Percentiles rank a stretch among this genome's conserved stretches.
These are phyloP conservation scores for Podaxis sp. DNA, from an alignment of 768 basidiomycete genomes.

Conservation along the genomic window DNA sequence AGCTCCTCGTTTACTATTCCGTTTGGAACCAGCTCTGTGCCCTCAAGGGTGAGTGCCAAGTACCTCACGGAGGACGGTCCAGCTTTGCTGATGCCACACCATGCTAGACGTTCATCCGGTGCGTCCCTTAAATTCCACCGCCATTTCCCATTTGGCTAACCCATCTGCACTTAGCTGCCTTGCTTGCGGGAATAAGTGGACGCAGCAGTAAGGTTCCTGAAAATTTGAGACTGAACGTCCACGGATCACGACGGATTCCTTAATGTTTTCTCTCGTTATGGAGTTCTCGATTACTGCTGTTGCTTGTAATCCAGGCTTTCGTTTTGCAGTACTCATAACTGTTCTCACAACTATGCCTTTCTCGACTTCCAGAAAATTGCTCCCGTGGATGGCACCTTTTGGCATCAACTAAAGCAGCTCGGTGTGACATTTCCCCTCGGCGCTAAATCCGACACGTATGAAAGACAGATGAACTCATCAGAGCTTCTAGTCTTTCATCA, in stretches of 20 bases:
- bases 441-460: neutral
- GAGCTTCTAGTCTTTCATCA: neutral
- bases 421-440: neutral
- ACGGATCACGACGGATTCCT: neutral
- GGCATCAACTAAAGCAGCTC: neutral
- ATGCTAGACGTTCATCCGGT: constrained; percentile 4
- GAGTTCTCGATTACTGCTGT: neutral
- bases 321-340: neutral
- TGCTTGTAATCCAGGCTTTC: neutral
- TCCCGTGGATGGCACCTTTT: neutral
- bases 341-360: neutral
- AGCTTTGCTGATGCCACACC: neutral
- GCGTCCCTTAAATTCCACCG: neutral
- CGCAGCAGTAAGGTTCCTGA: neutral
- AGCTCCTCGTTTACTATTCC: neutral
- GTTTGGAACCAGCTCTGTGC: neutral
- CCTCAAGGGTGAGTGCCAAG: neutral
- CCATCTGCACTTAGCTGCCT: neutral
- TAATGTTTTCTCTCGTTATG: neutral
- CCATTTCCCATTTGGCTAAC: neutral
- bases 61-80: neutral
- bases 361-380: neutral
- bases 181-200: constrained; percentile 9
- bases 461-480: neutral
- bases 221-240: neutral